Conservation (phyloP, 2,329 filamentous ascomycete species). For the Didymella keratinophila region DNA sequence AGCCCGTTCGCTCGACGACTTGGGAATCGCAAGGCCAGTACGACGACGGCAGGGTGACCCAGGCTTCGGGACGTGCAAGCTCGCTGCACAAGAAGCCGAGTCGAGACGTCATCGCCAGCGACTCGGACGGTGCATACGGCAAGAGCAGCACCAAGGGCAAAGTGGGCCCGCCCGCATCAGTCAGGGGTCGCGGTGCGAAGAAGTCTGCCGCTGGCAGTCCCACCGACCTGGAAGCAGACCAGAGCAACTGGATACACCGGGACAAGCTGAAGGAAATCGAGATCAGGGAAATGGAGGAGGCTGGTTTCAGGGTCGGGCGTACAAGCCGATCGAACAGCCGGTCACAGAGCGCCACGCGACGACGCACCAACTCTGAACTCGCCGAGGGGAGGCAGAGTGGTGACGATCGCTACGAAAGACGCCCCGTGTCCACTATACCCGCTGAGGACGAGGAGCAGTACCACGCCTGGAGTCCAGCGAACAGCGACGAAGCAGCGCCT, state of each 20-base stretch:
- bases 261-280: conserved; percentile 86
- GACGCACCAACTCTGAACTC: conserved; percentile 44
- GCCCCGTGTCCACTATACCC: conserved; percentile 50
- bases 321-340: conserved; percentile 49
- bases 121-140: conserved; percentile 58
- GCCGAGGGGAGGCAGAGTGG: conserved; percentile 33
- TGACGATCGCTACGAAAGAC: conserved; percentile 43
- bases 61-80: conserved; percentile 47
- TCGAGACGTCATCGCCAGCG: conserved; percentile 54
- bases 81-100: conserved; percentile 52
- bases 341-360: conserved; percentile 43
- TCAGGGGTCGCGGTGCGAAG: conserved; percentile 33
- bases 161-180: conserved; percentile 16
- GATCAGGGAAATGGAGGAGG: conserved; percentile 79
- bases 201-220: conserved; percentile 32
- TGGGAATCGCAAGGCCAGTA: conserved; percentile 42
- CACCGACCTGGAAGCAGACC: conserved; percentile 54
- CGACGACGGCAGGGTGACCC: conserved; percentile 36
- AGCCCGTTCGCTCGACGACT: conserved; percentile 41
- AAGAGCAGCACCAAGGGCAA: conserved; percentile 36
- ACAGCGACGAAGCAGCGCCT: conserved; percentile 77
- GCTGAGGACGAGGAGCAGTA: conserved; percentile 55
- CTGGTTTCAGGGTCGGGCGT: conserved; percentile 69
- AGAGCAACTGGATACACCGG: conserved; percentile 83
- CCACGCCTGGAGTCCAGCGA: conserved; percentile 73